Evolutionary conservation across 2,329 filamentous ascomycete genomes (phyloP).

Genomic region (Talaromyces marneffei): DNA sequence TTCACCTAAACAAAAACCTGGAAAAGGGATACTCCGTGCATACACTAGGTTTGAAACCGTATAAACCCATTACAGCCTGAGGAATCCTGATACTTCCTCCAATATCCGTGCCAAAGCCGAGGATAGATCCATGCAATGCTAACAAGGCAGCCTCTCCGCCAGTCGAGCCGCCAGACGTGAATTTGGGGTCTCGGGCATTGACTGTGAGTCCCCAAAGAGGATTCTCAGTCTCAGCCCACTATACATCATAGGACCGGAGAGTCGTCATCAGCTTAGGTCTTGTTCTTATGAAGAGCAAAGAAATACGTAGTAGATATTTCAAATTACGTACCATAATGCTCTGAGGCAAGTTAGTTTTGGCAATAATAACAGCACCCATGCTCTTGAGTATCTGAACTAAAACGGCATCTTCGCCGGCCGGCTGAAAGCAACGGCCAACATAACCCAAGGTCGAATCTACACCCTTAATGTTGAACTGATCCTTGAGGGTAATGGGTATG

Average conservation of each 20-base stretch:
- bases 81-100: constrained; percentile 50
- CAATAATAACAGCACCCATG: constrained; percentile 48
- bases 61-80: constrained; percentile 44
- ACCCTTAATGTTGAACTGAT: constrained; percentile 54
- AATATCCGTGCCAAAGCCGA: constrained; percentile 62
- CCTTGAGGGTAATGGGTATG: constrained; percentile 51
- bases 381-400: constrained; percentile 11
- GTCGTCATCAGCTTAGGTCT: not conserved
- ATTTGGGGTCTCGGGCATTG: constrained; percentile 33
- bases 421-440: constrained; percentile 36
- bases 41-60: constrained; percentile 46
- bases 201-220: constrained; percentile 39
- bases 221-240: constrained; percentile 22
- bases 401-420: constrained; percentile 28
- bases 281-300: not conserved
- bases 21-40: constrained; percentile 21
- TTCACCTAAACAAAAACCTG: not conserved
- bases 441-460: constrained; percentile 50
- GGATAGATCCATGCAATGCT: constrained; percentile 51
- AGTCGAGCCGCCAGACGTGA: constrained; percentile 34
- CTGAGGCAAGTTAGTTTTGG: constrained; percentile 52
- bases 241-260: too few species aligned
- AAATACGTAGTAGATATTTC: not conserved
- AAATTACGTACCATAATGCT: constrained; percentile 50
- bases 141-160: constrained; percentile 56